Evolutionary conservation across 2,329 filamentous ascomycete species (phyloP).

Genomic region (Tolypocladium pustulatum): DNA sequence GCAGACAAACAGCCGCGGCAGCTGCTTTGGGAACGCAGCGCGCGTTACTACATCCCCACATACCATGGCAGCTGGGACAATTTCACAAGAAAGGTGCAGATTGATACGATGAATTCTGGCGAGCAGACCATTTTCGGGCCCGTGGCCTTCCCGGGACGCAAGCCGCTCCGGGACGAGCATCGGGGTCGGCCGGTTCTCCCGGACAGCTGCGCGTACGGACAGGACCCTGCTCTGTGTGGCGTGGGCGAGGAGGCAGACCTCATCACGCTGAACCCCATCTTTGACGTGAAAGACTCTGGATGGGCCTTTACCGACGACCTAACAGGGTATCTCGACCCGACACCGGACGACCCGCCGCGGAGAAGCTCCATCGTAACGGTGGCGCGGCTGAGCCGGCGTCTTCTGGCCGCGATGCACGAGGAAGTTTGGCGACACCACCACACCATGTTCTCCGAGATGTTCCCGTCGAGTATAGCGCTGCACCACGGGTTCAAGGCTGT

Average conservation of each 20-base stretch:
- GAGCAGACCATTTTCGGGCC: conserved; percentile 61
- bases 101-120: conserved; percentile 43
- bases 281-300: conserved; percentile 58
- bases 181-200: conserved; percentile 43
- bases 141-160: conserved; percentile 36
- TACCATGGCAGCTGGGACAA: conserved; percentile 63
- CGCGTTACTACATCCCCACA: conserved; percentile 65
- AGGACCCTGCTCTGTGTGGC: conserved; percentile 45
- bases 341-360: conserved; percentile 35
- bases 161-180: conserved; percentile 38
- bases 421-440: conserved; percentile 58
- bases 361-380: conserved; percentile 64
- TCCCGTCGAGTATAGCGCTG: conserved; percentile 57
- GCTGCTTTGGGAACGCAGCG: conserved; percentile 67
- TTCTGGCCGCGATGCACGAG: conserved; percentile 64
- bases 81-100: conserved; percentile 54
- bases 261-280: conserved; percentile 69
- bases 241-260: conserved; percentile 64
- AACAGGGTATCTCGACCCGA: conserved; percentile 55
- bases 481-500: conserved; percentile 72
- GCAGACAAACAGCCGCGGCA: conserved; percentile 56
- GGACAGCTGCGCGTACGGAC: conserved; percentile 40
- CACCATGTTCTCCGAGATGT: conserved; percentile 75
- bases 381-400: conserved; percentile 53
- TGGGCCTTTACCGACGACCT: conserved; percentile 65